Evolutionary conservation across 805 yeast species (phyloP), one percentile per base, ranked within the genome.

Genomic region (Phaffomyces thermotolerans): DNA sequence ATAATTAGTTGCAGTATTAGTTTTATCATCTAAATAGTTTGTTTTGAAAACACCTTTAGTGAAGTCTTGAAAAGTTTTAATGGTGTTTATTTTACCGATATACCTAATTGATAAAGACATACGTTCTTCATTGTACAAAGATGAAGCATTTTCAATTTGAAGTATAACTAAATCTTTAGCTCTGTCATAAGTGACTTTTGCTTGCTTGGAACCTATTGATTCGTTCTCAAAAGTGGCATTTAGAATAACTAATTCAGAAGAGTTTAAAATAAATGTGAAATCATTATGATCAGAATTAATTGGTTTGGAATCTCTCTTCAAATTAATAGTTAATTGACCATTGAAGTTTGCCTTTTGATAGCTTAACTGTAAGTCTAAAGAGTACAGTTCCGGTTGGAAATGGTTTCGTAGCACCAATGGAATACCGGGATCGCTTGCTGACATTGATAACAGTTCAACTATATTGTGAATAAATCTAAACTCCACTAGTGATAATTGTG

Each of bases 1-100:
- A 45, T 63, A 71, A 48, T 75, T 72, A 46, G 75, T 70, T 2
- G 80, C 63, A 20, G 58, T 65, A 7, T 80, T 80, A 1, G 75
- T 64, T 17, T 64, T 58, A 5, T 70, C 65, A 51, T 76, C 78
- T 44, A 72, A 67, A 56, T 78, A 81, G 54, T 78, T 79, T 2
- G 88, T 79, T 53, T 79, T 79, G 68, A 80, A 84, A 2, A 84
- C 58, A 31, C 93, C 93, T 39, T 61, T 66, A 0, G 90, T 83
- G 37, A 54, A 56, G 50, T 82, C 88, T 31, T 67, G 63, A 52
- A 64, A 76, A 0, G 84, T 54, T 47, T 53, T 53, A 33, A 40
- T 50, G 23, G 51, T 39, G 41, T 50, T 46, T 41, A 53, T 43
- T 41, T 50, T 51, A 6, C 56, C 57, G 10, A 54, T 43, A 42